Conservation (phyloP, 169 alveolate genomes). For the Plasmodium falciparum region DNA sequence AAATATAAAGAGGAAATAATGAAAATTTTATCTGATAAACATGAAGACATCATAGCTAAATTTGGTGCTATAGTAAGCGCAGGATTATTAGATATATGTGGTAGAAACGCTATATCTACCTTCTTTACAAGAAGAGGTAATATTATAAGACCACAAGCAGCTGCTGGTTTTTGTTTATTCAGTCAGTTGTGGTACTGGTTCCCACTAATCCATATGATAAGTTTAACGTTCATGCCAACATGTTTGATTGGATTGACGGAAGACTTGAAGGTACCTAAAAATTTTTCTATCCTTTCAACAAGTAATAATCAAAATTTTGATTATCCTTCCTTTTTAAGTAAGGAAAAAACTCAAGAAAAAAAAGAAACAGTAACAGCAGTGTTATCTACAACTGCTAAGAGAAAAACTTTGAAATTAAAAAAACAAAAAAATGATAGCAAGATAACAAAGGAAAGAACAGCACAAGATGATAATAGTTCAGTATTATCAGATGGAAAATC, state of each 20-base stretch:
- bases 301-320: conserved; percentile 86
- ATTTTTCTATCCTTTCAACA: conserved; percentile 87
- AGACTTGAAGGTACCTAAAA: conserved; percentile 90
- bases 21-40: conserved; percentile 93
- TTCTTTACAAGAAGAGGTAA: conserved; percentile 87
- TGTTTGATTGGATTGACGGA: conserved; percentile 90
- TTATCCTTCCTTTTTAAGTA: conserved; percentile 85
- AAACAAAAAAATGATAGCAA: conserved; percentile 66
- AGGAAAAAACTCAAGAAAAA: conserved; percentile 83
- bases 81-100: conserved; percentile 97
- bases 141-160: conserved; percentile 93
- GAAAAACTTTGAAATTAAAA: conserved; percentile 79
- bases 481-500: conserved; percentile 84
- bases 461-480: conserved; percentile 82
- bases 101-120: conserved; percentile 85
- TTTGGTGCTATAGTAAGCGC: conserved; percentile 96
- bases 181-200: conserved; percentile 99
- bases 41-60: conserved; percentile 96
- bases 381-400: conserved; percentile 85
- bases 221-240: conserved; percentile 94
- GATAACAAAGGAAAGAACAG: conserved; percentile 59
- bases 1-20: conserved; percentile 88
- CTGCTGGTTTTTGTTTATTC: conserved; percentile 95
- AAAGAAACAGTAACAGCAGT: conserved; percentile 91
- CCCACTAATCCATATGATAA: conserved; percentile 94